Percentiles rank a stretch among this genome's conserved stretches.
Conservation (phyloP, 192 early-diverging fungal species). For the Podochytrium sp. region DNA sequence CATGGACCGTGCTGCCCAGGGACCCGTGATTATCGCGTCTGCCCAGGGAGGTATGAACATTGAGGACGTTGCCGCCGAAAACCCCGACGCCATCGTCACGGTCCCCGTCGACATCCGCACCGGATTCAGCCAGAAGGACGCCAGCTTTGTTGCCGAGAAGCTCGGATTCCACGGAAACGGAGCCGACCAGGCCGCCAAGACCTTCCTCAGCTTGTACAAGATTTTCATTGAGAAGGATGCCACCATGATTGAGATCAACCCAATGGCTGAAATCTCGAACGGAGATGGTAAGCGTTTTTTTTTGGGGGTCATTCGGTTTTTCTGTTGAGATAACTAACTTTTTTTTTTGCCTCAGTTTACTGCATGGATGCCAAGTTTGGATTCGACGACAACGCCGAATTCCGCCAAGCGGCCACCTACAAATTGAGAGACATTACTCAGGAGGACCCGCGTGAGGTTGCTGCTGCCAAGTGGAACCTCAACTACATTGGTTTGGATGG, state of each 20-base stretch:
- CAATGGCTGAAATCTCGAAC: conserved; percentile 87
- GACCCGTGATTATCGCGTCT: conserved; percentile 95
- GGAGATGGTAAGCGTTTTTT: conserved; percentile 67
- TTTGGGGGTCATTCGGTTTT: too few relatives aligned
- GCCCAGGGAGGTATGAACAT: conserved; percentile 99
- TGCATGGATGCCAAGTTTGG: conserved; percentile 99
- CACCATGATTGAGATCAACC: conserved; percentile 99
- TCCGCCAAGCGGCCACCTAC: conserved; percentile 92
- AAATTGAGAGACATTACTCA: conserved; percentile 88
- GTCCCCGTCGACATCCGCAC: conserved; percentile 87
- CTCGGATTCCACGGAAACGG: conserved; percentile 87
- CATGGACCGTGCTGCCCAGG: conserved; percentile 92
- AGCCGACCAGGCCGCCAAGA: conserved; percentile 84
- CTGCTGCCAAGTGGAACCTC: conserved; percentile 94
- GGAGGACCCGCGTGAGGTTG: conserved; percentile 97
- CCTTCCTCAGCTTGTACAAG: conserved; percentile 92
- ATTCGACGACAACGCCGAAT: conserved; percentile 99
- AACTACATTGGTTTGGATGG: conserved; percentile 99
- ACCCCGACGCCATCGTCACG: conserved; percentile 94
- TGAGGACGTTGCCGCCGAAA: conserved; percentile 92
- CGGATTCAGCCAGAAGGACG: conserved; percentile 77
- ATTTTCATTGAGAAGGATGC: conserved; percentile 96
- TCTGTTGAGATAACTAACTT: not conserved
- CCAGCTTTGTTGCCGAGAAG: conserved; percentile 77
- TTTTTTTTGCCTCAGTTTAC: conserved; percentile 55